These are phyloP conservation scores for Trichoderma semiorbis DNA, from an alignment of 2,329 filamentous ascomycete species.

Conservation along the genomic window DNA sequence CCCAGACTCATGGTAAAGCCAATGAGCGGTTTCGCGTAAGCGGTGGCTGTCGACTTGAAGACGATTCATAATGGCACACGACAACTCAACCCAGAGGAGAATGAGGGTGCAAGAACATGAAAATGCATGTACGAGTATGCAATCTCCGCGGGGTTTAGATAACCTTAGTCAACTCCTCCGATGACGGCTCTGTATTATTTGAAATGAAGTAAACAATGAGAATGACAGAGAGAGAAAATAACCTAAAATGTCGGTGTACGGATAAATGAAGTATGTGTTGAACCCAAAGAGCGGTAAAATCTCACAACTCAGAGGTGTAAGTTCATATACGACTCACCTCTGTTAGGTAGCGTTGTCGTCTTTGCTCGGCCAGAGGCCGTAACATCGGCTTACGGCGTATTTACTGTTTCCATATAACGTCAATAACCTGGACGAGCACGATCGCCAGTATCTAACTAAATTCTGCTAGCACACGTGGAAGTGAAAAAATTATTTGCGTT, in stretches of 20 bases:
- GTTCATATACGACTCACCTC: neutral
- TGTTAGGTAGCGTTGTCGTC: neutral
- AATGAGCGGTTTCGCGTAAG: constrained; percentile 14
- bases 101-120: neutral
- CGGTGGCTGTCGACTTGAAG: neutral
- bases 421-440: neutral
- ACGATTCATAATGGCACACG: neutral
- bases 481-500: neutral
- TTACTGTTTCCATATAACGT: neutral
- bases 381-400: neutral
- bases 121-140: neutral
- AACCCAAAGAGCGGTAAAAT: neutral
- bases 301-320: neutral
- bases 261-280: neutral
- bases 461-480: neutral
- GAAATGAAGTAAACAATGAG: neutral
- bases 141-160: neutral
- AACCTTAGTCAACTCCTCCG: neutral
- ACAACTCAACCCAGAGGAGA: neutral
- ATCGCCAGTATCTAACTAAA: neutral
- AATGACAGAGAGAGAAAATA: neutral
- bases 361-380: neutral
- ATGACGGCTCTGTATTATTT: neutral
- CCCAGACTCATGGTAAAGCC: constrained; percentile 46
- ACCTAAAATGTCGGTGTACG: neutral